A percentile compares a stretch with the other conserved stretches of the same genome.
phyloP scores from a whole-genome alignment of 2,329 filamentous ascomycete genomes.

The Dactylellina drechsleri region DNA sequence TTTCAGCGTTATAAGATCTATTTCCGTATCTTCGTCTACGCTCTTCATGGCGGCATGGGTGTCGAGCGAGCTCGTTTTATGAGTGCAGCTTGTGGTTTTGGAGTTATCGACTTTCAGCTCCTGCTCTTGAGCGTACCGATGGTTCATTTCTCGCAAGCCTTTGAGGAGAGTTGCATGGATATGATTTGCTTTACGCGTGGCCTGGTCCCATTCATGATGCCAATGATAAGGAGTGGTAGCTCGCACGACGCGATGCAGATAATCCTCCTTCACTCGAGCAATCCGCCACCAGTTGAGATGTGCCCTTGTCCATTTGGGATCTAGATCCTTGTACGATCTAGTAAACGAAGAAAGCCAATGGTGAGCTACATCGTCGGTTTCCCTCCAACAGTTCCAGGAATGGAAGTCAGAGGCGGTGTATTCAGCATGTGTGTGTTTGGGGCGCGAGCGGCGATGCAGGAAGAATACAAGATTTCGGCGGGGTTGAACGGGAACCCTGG shows the following conservation, averaged over 20 bases:
- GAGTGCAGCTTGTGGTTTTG: background rate
- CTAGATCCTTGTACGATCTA: background rate
- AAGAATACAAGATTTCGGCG: conserved; percentile 20
- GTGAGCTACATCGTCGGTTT: background rate
- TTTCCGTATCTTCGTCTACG: conserved; percentile 15
- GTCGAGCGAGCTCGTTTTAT: background rate
- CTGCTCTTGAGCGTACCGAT: background rate
- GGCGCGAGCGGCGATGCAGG: conserved; percentile 19
- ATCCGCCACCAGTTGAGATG: conserved; percentile 7
- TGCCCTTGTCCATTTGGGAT: background rate
- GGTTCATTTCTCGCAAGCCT: conserved; percentile 32
- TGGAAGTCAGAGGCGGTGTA: background rate
- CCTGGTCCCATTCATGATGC: background rate
- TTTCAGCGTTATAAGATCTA: conserved; percentile 23
- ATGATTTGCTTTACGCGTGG: background rate
- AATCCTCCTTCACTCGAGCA: background rate
- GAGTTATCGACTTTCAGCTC: background rate
- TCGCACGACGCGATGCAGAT: background rate
- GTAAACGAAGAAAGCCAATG: background rate
- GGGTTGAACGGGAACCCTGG: background rate
- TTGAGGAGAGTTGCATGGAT: conserved; percentile 20
- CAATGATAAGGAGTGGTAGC: background rate
- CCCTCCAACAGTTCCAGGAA: background rate
- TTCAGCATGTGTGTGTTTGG: background rate
- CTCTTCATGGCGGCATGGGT: background rate